phyloP scores from a whole-genome alignment of 2,329 filamentous ascomycete genomes.

The Beauveria sp. region DNA sequence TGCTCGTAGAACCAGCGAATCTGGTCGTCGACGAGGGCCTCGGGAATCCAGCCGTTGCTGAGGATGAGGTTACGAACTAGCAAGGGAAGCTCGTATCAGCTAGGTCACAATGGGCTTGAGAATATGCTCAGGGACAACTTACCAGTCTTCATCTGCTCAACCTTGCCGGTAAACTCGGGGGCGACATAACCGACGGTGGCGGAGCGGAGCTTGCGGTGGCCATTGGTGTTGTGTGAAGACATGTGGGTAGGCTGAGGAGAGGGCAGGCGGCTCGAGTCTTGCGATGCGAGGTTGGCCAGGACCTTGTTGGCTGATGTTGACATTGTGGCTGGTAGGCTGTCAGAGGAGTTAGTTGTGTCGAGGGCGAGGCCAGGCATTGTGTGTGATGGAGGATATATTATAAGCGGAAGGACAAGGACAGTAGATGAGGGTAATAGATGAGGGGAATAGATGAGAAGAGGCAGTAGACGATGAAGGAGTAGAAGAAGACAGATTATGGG shows the following conservation, averaged over 20 bases:
- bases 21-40: constrained; percentile 74
- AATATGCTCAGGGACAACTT: constrained; percentile 21
- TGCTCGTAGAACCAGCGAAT: constrained; percentile 96
- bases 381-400: constrained; percentile 8
- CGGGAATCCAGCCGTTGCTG: constrained; percentile 78
- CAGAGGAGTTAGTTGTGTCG: constrained; percentile 10
- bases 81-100: constrained; percentile 10
- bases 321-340: constrained; percentile 21
- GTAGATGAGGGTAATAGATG: background rate
- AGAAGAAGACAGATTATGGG: background rate
- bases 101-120: background rate
- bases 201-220: constrained; percentile 71
- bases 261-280: constrained; percentile 53
- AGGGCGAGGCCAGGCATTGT: constrained; percentile 9
- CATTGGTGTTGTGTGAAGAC: constrained; percentile 46
- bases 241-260: constrained; percentile 83
- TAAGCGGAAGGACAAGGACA: background rate
- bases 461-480: background rate
- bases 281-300: constrained; percentile 32
- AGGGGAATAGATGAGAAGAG: background rate
- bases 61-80: constrained; percentile 74
- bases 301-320: constrained; percentile 31
- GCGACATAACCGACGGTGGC: constrained; percentile 91
- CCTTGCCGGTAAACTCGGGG: constrained; percentile 87
- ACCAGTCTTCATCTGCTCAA: constrained; percentile 81